These are phyloP conservation scores for Monilinia fructicola DNA, from an alignment of 2,329 filamentous ascomycete species.

Conservation along the genomic window DNA sequence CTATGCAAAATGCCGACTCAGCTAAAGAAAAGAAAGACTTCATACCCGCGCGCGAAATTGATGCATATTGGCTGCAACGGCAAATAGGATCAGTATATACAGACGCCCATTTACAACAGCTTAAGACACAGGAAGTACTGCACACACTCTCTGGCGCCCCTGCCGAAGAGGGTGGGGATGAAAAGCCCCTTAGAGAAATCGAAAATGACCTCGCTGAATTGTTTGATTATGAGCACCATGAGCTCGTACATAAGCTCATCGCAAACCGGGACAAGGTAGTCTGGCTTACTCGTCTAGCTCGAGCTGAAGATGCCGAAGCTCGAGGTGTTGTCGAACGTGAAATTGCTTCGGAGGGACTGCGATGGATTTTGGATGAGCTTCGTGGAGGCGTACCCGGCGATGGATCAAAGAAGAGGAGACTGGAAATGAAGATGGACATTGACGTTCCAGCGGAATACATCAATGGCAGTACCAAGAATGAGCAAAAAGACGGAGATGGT, in stretches of 20 bases:
- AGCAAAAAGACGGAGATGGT: conserved; percentile 61
- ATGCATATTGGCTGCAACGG: conserved; percentile 95
- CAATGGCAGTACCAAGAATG: conserved; percentile 49
- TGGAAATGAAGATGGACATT: conserved; percentile 95
- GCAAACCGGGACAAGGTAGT: conserved; percentile 91
- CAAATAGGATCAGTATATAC: conserved; percentile 86
- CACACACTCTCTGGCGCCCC: conserved; percentile 76
- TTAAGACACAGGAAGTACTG: conserved; percentile 84
- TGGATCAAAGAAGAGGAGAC: conserved; percentile 58
- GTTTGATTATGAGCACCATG: conserved; percentile 95
- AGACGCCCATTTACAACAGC: conserved; percentile 89
- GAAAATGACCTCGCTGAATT: conserved; percentile 98
- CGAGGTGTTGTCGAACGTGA: conserved; percentile 79
- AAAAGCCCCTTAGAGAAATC: conserved; percentile 84
- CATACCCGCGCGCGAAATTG: conserved; percentile 84
- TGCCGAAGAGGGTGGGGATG: conserved; percentile 73
- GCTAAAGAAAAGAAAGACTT: conserved; percentile 54
- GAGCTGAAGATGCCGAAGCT: conserved; percentile 75
- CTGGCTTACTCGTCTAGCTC: conserved; percentile 87
- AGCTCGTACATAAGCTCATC: conserved; percentile 87
- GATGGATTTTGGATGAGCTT: conserved; percentile 84
- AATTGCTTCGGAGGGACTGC: conserved; percentile 85
- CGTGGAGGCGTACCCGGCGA: conserved; percentile 66
- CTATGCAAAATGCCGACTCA: conserved; percentile 47
- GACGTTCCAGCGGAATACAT: conserved; percentile 66